These are phyloP conservation scores for Pleochaeta shiraiana DNA, from an alignment of 2,329 filamentous ascomycete genomes.

Conservation along the genomic window DNA sequence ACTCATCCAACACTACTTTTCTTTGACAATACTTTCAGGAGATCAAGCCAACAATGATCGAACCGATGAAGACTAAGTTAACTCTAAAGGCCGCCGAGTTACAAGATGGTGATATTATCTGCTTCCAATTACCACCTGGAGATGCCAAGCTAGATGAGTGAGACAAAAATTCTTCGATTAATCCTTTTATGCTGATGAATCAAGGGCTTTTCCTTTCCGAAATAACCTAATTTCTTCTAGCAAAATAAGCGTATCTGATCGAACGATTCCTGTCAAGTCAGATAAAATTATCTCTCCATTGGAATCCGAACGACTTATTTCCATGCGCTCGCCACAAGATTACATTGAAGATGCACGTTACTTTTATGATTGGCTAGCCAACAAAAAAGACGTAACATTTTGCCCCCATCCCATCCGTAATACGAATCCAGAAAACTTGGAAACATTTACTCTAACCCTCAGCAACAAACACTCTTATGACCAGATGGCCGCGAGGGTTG, in stretches of 20 bases:
- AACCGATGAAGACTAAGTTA: conserved; percentile 76
- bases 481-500: conserved; percentile 64
- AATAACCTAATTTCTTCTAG: neutral
- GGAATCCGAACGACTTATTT: neutral
- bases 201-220: neutral
- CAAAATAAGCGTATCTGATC: neutral
- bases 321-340: conserved; percentile 4
- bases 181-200: neutral
- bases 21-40: conserved; percentile 29
- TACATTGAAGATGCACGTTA: conserved; percentile 48
- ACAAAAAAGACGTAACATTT: conserved; percentile 63
- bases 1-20: too few species aligned
- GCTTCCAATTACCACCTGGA: conserved; percentile 45
- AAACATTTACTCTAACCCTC: conserved; percentile 52
- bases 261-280: neutral
- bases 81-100: conserved; percentile 81
- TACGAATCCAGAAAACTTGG: conserved; percentile 27
- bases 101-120: conserved; percentile 92
- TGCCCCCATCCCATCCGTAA: conserved; percentile 41
- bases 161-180: neutral
- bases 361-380: conserved; percentile 86
- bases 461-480: conserved; percentile 86
- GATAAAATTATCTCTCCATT: neutral
- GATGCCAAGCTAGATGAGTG: conserved; percentile 2
- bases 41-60: conserved; percentile 97